Percentiles rank a stretch among this genome's conserved stretches.
These are phyloP conservation scores for Aristolochia californica DNA, from an alignment of 164 flowering plant genomes.

Conservation along the genomic window DNA sequence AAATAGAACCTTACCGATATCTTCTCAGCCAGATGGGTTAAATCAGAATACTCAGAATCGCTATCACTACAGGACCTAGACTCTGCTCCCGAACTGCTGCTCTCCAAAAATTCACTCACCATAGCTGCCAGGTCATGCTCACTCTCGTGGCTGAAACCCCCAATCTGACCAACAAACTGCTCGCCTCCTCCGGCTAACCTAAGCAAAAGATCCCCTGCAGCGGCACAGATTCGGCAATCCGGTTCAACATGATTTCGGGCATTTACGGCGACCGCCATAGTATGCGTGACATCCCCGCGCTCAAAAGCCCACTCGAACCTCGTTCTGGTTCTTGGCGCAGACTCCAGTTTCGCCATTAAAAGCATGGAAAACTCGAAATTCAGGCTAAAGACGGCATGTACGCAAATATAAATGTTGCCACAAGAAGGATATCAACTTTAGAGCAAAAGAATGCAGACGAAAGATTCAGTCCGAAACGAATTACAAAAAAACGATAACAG, in stretches of 20 bases:
- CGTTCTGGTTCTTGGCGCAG: too few relatives aligned
- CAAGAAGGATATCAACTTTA: too few relatives aligned
- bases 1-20: constrained; percentile 35
- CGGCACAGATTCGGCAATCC: constrained; percentile 33
- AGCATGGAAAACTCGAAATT: too few relatives aligned
- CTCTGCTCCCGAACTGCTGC: constrained; percentile 58
- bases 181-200: constrained; percentile 21
- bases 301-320: constrained; percentile 8
- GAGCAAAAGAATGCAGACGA: too few relatives aligned
- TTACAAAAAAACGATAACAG: too few relatives aligned
- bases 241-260: constrained; percentile 12
- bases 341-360: too few relatives aligned
- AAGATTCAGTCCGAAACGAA: too few relatives aligned
- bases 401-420: too few relatives aligned
- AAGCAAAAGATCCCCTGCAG: constrained; percentile 28
- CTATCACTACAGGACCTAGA: constrained; percentile 80
- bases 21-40: constrained; percentile 47
- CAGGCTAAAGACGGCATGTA: too few relatives aligned
- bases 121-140: constrained; percentile 77
- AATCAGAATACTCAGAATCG: constrained; percentile 68
- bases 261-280: constrained; percentile 1
- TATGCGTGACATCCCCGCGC: neutral
- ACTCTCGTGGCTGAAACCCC: constrained; percentile 69
- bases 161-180: constrained; percentile 22
- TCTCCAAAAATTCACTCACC: constrained; percentile 86